Evolutionary conservation across 257 asterid genomes (phyloP), one percentile per base, ranked within the genome.

Genomic region (Linderniella brevidens): DNA sequence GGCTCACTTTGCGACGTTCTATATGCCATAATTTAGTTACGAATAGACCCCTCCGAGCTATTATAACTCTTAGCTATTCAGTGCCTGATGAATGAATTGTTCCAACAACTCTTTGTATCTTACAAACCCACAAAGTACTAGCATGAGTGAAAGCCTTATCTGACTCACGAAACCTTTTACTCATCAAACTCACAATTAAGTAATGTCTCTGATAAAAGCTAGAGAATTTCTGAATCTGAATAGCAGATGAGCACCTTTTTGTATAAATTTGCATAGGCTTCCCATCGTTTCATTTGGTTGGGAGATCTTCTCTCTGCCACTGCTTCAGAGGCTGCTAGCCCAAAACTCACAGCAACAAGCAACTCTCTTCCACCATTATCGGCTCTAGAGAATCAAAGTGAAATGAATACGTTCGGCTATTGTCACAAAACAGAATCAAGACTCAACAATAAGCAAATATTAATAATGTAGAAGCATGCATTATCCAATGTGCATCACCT

Each of bases 261-360:
- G 64, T 72, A 84, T 52, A 88, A 56, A 54, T 79, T 71, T 66
- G 93, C 95, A 67, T 78, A 73, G 55, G 84, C 93, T 64, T 76
- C 93, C 97, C 97, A 88, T 65, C 95, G 69, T 64, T 68, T 84
- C 36, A 61, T 71, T 56, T 78, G 93, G 68, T 64, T 60, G 44
- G 83, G 70, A 52, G 88, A 80, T 69, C 95, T 78, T 73, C 97
- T 75, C 54, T 76, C 93, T 36, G 82, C 95, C 25, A 88, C 95
- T 50, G 80, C 84, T 60, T 68, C 90, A 59, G 92, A 84, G 60
- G 90, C 86, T 48, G 78, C 71, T 17, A 74, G 77, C 19, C 90
- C 93, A 60, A 88, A 84, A 64, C 92, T 70, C 50, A 76, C 97
- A 66, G 93, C 97, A 72, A 88, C 93, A 49, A 88, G 97, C 75